A percentile compares a stretch with the other conserved stretches of the same genome.
phyloP scores from a whole-genome alignment of 495 filamentous ascomycete species.

The Echria macrotheca region DNA sequence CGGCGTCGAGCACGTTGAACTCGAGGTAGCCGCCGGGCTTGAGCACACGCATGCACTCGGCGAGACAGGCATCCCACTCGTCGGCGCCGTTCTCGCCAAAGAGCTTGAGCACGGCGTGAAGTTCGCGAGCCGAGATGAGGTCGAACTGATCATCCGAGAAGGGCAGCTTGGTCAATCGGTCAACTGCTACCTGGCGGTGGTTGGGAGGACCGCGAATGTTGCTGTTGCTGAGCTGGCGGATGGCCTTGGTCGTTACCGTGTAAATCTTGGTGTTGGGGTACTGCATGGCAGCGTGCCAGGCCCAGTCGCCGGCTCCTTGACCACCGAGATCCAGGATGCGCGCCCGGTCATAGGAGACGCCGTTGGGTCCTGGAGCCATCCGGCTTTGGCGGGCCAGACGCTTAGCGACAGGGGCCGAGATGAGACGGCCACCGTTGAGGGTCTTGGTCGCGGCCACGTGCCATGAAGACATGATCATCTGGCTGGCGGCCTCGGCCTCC shows the following conservation, averaged over 20 bases:
- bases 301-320: constrained; percentile 84
- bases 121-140: constrained; percentile 82
- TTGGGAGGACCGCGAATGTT: constrained; percentile 78
- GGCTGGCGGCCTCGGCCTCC: constrained; percentile 70
- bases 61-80: constrained; percentile 81
- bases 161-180: constrained; percentile 70
- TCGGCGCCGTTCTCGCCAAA: constrained; percentile 58
- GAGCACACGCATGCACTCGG: constrained; percentile 82
- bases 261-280: constrained; percentile 81
- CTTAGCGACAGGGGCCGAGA: constrained; percentile 68
- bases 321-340: constrained; percentile 87
- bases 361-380: constrained; percentile 36
- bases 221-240: constrained; percentile 58
- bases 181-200: constrained; percentile 72
- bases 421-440: constrained; percentile 73
- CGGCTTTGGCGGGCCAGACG: constrained; percentile 47
- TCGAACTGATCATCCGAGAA: constrained; percentile 89
- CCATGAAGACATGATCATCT: constrained; percentile 72
- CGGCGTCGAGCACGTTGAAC: constrained; percentile 81
- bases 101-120: constrained; percentile 75
- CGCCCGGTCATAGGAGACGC: constrained; percentile 44
- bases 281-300: constrained; percentile 82
- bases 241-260: constrained; percentile 68
- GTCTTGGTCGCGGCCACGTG: constrained; percentile 70
- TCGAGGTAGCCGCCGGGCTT: constrained; percentile 92